Evolutionary conservation across 208 protist genomes (phyloP).

Genomic region (Herpetomonas samuelpessoai): DNA sequence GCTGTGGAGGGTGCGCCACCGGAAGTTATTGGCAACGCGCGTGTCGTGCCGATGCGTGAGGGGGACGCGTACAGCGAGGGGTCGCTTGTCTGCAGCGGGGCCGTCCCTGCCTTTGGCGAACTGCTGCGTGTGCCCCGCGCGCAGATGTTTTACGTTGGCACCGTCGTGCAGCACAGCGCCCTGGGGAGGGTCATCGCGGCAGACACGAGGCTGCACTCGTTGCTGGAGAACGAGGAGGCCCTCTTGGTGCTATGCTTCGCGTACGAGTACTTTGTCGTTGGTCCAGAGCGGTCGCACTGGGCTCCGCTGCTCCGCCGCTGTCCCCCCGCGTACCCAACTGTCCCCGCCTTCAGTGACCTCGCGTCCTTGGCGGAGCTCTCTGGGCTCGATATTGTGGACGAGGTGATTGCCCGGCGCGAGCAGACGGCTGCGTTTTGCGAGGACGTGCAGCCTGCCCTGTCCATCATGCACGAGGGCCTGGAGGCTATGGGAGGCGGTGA

Average conservation of each 20-base stretch:
- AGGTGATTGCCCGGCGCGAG: conserved; percentile 56
- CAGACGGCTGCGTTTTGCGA: conserved; percentile 48
- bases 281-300: conserved; percentile 60
- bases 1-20: neutral
- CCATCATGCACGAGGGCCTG: conserved; percentile 33
- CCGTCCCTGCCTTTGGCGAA: conserved; percentile 42
- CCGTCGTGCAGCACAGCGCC: conserved; percentile 43
- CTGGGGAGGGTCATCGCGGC: conserved; percentile 47
- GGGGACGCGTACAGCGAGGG: conserved; percentile 57
- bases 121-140: conserved; percentile 73
- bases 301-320: conserved; percentile 43
- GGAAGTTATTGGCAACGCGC: neutral
- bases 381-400: conserved; percentile 79
- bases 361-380: conserved; percentile 67
- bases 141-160: conserved; percentile 64
- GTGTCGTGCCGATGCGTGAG: conserved; percentile 33
- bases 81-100: conserved; percentile 48
- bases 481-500: neutral
- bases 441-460: conserved; percentile 33
- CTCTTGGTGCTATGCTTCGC: conserved; percentile 75
- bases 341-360: conserved; percentile 69
- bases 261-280: conserved; percentile 69
- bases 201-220: conserved; percentile 27
- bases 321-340: conserved; percentile 60
- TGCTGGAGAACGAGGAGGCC: conserved; percentile 66